Evolutionary conservation across 1,139 yeast genomes (phyloP).

Genomic region (Geotrichum klebahnii): DNA sequence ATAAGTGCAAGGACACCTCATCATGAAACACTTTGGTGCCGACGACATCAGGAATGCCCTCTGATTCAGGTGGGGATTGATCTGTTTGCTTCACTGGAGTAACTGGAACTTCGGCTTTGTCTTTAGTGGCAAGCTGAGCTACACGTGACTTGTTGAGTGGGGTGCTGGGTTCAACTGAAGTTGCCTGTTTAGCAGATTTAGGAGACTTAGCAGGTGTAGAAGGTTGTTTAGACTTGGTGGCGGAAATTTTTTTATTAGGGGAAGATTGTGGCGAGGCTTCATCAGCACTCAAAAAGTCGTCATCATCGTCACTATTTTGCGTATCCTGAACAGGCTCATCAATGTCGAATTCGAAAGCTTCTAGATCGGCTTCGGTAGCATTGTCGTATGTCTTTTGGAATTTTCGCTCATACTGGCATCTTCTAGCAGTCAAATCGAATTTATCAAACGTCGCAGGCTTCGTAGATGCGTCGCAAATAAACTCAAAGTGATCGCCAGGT

Average conservation of each 20-base stretch:
- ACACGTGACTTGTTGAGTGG: constrained; percentile 1
- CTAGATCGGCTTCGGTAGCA: constrained; percentile 46
- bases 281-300: constrained; percentile 3
- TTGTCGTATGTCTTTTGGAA: constrained; percentile 44
- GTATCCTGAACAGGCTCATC: constrained; percentile 7
- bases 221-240: background rate
- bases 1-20: constrained; percentile 51
- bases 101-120: constrained; percentile 4
- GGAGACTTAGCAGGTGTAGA: background rate
- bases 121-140: constrained; percentile 1
- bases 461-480: constrained; percentile 64
- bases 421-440: constrained; percentile 60
- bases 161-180: background rate
- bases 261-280: background rate
- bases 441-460: constrained; percentile 54
- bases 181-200: background rate
- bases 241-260: background rate
- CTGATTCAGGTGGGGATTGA: background rate
- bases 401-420: constrained; percentile 74
- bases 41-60: constrained; percentile 18
- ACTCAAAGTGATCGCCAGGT: constrained; percentile 80
- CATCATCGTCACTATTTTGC: background rate
- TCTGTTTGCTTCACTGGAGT: constrained; percentile 9
- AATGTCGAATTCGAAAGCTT: constrained; percentile 51
- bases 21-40: constrained; percentile 11